A percentile compares a stretch with the other conserved stretches of the same genome.
phyloP scores from a whole-genome alignment of 2,329 filamentous ascomycete species.

The Exophiala bonariae region DNA sequence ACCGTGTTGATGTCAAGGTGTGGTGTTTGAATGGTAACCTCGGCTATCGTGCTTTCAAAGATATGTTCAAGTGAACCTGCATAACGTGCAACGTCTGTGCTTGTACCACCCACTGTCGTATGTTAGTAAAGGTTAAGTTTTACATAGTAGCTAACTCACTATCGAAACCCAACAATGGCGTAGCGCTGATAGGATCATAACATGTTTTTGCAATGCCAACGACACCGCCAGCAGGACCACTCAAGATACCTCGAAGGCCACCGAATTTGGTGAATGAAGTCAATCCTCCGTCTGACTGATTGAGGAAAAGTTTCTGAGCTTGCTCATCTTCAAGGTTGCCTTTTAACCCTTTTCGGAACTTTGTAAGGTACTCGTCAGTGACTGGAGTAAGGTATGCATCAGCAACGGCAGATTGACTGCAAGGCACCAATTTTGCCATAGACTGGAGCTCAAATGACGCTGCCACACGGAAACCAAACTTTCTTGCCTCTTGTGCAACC shows the following conservation, averaged over 20 bases:
- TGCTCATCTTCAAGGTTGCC: constrained; percentile 74
- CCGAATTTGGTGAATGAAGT: constrained; percentile 63
- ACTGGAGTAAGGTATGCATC: not conserved
- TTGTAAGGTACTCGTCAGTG: constrained; percentile 46
- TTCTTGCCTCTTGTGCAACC: not conserved
- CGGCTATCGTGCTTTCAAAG: constrained; percentile 81
- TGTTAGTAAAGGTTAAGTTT: too few relatives aligned
- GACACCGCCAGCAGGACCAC: constrained; percentile 88
- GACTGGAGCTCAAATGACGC: not conserved
- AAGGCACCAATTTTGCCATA: not conserved
- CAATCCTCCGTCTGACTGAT: constrained; percentile 80
- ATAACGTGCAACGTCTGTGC: constrained; percentile 80
- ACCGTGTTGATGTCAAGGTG: constrained; percentile 76
- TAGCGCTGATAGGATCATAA: constrained; percentile 73
- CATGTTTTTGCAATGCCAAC: constrained; percentile 64
- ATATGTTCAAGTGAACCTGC: constrained; percentile 81
- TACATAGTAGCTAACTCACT: too few relatives aligned
- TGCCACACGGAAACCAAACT: not conserved
- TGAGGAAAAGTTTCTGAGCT: constrained; percentile 78
- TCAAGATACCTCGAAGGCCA: constrained; percentile 80
- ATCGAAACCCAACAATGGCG: constrained; percentile 81
- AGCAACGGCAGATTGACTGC: not conserved
- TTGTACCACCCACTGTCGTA: constrained; percentile 86
- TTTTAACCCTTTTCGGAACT: constrained; percentile 65
- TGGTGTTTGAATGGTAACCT: constrained; percentile 79